Conservation (phyloP, 2,329 filamentous ascomycete genomes). For the Leptographium lundbergii region DNA sequence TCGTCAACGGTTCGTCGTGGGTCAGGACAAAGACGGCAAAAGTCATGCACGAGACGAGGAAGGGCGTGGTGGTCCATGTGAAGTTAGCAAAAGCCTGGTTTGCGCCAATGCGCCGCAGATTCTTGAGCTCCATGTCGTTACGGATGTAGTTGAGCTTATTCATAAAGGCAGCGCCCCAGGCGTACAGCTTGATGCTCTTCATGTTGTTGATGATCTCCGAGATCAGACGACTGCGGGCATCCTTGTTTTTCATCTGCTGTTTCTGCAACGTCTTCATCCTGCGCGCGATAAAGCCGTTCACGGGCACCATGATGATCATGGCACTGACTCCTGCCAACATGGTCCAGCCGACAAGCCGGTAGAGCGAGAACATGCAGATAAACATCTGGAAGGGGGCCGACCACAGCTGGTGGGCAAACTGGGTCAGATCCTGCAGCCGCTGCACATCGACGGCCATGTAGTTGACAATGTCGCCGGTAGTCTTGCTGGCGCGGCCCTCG, state of each 20-base stretch:
- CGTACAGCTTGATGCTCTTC: constrained; percentile 98
- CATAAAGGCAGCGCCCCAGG: constrained; percentile 95
- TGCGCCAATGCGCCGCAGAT: constrained; percentile 88
- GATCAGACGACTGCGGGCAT: constrained; percentile 81
- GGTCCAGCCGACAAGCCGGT: constrained; percentile 85
- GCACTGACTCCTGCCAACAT: constrained; percentile 92
- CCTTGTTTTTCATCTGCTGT: constrained; percentile 98
- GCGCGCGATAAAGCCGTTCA: constrained; percentile 84
- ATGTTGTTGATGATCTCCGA: constrained; percentile 98
- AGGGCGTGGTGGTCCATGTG: constrained; percentile 94
- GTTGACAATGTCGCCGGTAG: constrained; percentile 96
- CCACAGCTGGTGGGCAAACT: constrained; percentile 92
- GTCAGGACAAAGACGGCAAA: constrained; percentile 91
- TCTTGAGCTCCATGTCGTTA: constrained; percentile 92
- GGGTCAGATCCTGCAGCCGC: constrained; percentile 83
- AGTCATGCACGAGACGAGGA: constrained; percentile 92
- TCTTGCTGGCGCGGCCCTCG: constrained; percentile 77
- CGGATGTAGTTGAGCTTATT: constrained; percentile 91
- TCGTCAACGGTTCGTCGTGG: constrained; percentile 67
- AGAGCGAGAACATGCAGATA: constrained; percentile 90
- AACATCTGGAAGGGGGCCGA: constrained; percentile 94
- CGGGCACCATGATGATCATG: constrained; percentile 95
- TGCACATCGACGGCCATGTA: constrained; percentile 99
- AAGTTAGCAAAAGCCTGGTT: constrained; percentile 93
- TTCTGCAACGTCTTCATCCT: constrained; percentile 94